Evolutionary conservation across 495 filamentous ascomycete species (phyloP), one percentile per base, ranked within the genome.

Genomic region (Acidiella bohemica): DNA sequence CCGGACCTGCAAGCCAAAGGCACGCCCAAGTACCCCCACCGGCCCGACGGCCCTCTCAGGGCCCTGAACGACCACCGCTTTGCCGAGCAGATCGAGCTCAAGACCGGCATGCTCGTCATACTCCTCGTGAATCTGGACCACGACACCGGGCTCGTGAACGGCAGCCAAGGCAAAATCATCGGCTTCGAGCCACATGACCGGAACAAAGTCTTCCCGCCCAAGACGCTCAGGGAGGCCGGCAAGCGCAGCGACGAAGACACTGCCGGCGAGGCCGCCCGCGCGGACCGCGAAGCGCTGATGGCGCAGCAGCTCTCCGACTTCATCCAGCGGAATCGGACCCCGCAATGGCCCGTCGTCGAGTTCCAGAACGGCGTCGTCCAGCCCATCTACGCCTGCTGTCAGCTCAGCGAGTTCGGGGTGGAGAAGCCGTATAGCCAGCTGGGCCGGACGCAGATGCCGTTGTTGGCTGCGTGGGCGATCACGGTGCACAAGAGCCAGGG

Each of bases 401-500:
- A 57, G 5, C 43, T 72, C 9, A 59, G 56, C 19, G 62, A 67
- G 18, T 31, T 69, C 0, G 69, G 72, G 4, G 61, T 70, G 24
- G 42, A 52, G 11, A 20, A 51, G 16, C 53, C 53, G 7, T 36
- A 49, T 19, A 42, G 29, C 16, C 6, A 38, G 6, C 36, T 65
- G 3, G 53, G 49, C 9, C 45, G 65, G 28, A 57, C 57, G 10
- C 66, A 69, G 34, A 59, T 69, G 6, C 66, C 66, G 0, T 53
- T 69, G 4, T 48, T 47, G 9, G 49, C 62, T 4, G 65, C 57
- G 12, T 67, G 63, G 62, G 64, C 65, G 8, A 55, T 61, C 5
- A 64, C 63, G 9, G 59, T 64, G 9, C 65, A 68, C 38, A 68
- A 67, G 40, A 51, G 47, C 36, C 64, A 67, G 36, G 64, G 66